phyloP scores from a whole-genome alignment of 106 monocot genomes.

The Allium cepa region DNA sequence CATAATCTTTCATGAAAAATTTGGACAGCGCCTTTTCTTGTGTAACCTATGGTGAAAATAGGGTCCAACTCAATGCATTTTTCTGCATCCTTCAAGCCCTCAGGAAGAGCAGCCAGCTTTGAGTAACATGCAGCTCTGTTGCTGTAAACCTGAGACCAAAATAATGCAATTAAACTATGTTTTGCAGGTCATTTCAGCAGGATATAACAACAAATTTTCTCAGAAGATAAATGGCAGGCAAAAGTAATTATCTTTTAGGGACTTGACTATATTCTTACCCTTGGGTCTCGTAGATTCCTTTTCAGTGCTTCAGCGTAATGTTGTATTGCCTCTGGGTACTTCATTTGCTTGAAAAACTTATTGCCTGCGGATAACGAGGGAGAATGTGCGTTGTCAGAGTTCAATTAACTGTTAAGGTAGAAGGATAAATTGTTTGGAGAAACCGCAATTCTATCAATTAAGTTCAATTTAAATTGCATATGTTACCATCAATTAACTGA shows the following conservation, averaged over 20 bases:
- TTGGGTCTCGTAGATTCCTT: constrained; percentile 88
- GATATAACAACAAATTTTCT: too few relatives aligned
- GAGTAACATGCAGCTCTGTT: constrained; percentile 99
- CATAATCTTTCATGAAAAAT: constrained; percentile 96
- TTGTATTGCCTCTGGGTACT: constrained; percentile 84
- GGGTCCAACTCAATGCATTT: constrained; percentile 98
- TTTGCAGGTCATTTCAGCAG: too few relatives aligned
- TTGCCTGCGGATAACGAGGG: constrained; percentile 36
- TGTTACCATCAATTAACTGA: too few relatives aligned
- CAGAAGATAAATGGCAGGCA: too few relatives aligned
- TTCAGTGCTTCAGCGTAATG: constrained; percentile 89
- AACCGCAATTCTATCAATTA: too few relatives aligned
- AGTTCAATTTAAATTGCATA: too few relatives aligned
- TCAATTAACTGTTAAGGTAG: too few relatives aligned
- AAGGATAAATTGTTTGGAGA: too few relatives aligned
- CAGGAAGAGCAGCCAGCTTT: constrained; percentile 86
- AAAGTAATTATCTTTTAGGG: too few relatives aligned
- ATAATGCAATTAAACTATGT: too few relatives aligned
- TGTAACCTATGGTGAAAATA: constrained; percentile 79
- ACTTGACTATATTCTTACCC: not conserved
- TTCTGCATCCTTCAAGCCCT: constrained; percentile 92
- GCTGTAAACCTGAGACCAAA: constrained; percentile 54
- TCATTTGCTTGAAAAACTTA: constrained; percentile 77
- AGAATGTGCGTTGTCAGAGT: too few relatives aligned
- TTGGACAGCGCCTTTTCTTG: constrained; percentile 81